A percentile compares a stretch with the other conserved stretches of the same genome.
Conservation (phyloP, 2,329 filamentous ascomycete species). For the Emmonsiellopsis sp. region DNA sequence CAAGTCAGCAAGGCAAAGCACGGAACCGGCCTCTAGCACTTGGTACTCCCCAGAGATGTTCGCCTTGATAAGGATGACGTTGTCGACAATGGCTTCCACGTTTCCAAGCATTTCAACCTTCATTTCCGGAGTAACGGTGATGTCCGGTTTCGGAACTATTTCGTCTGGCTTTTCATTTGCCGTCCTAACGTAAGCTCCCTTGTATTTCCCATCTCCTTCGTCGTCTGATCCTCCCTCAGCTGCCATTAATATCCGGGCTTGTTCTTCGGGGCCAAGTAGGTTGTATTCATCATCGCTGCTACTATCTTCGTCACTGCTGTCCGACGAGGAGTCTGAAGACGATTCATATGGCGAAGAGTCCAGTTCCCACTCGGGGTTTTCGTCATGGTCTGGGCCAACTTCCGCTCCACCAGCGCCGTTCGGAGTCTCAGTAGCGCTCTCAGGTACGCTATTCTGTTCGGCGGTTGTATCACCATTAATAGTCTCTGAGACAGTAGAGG, state of each 20-base stretch:
- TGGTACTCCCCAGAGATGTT: conserved; percentile 70
- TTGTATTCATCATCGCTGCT: conserved; percentile 52
- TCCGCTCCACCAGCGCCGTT: conserved; percentile 3
- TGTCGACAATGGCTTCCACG: conserved; percentile 70
- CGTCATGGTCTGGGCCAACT: conserved; percentile 14
- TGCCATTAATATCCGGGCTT: conserved; percentile 76
- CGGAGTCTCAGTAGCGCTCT: conserved; percentile 2
- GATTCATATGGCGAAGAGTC: conserved; percentile 71
- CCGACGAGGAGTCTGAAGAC: conserved; percentile 53
- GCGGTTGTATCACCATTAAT: neutral
- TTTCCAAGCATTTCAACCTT: conserved; percentile 65
- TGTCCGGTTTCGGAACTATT: conserved; percentile 61
- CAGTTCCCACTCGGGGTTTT: conserved; percentile 69
- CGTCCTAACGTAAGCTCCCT: conserved; percentile 55
- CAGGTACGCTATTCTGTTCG: neutral
- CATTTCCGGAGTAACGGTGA: conserved; percentile 69
- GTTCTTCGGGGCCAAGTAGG: conserved; percentile 70
- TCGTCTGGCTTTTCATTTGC: conserved; percentile 68
- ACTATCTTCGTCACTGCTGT: conserved; percentile 45
- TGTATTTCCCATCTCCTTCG: conserved; percentile 45
- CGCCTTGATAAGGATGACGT: conserved; percentile 68
- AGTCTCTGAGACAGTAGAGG: neutral
- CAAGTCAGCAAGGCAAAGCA: conserved; percentile 69
- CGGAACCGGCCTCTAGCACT: conserved; percentile 74
- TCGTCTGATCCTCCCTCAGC: conserved; percentile 73